phyloP scores from a whole-genome alignment of 768 basidiomycete species.

The Mycena venus region DNA sequence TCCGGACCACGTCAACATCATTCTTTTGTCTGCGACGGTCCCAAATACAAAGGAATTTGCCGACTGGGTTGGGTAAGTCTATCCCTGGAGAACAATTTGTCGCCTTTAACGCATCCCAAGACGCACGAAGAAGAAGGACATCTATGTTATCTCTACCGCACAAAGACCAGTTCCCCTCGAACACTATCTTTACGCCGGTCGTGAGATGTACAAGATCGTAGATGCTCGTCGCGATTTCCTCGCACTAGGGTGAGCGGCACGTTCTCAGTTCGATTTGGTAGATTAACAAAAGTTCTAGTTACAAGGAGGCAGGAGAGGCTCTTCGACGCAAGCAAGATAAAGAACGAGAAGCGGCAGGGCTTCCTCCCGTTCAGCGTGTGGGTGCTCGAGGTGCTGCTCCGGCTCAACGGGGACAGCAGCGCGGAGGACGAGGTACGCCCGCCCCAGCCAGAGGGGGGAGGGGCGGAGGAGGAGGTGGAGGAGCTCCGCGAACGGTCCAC shows the following conservation, averaged over 20 bases:
- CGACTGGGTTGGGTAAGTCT: constrained; percentile 95
- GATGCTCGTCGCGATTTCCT: constrained; percentile 83
- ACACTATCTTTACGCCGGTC: constrained; percentile 96
- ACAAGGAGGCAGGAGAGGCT: constrained; percentile 91
- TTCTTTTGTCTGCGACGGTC: constrained; percentile 95
- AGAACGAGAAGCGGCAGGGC: constrained; percentile 94
- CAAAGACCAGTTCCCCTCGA: constrained; percentile 97
- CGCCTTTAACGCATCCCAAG: constrained; percentile 55
- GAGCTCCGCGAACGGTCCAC: constrained; percentile 68
- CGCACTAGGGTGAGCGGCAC: constrained; percentile 68
- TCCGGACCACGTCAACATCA: constrained; percentile 98
- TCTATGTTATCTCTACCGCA: constrained; percentile 97
- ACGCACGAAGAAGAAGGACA: constrained; percentile 98
- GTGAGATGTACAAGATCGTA: constrained; percentile 93
- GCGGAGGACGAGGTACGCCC: constrained; percentile 60
- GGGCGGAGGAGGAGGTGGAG: constrained; percentile 61
- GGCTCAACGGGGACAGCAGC: constrained; percentile 70
- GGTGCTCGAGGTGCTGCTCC: constrained; percentile 82
- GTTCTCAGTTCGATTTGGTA: constrained; percentile 2
- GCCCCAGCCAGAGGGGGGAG: constrained; percentile 53
- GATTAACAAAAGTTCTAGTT: constrained; percentile 59
- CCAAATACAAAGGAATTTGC: constrained; percentile 99
- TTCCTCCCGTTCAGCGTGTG: constrained; percentile 86
- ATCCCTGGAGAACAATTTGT: background rate
- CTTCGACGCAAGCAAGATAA: constrained; percentile 96